Evolutionary conservation across 2,329 filamentous ascomycete genomes (phyloP).

Genomic region (Mycosphaerella sp.): DNA sequence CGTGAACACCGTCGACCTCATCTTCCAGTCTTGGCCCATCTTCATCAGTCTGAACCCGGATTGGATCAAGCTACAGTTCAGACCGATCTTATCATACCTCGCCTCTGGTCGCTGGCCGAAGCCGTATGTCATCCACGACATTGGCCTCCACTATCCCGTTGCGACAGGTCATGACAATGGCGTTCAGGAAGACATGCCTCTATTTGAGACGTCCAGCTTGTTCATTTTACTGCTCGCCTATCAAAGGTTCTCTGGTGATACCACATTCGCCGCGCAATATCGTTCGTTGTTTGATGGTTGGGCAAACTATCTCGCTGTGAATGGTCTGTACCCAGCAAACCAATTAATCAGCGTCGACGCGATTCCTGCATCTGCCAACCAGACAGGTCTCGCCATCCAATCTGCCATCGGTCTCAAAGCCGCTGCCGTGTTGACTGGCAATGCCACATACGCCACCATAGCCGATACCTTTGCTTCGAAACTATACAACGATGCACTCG

Average conservation of each 20-base stretch:
- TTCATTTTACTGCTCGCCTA: slow-evolving; percentile 52
- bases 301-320: neutral
- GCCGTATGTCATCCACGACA: slow-evolving; percentile 25
- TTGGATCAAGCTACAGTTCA: slow-evolving; percentile 20
- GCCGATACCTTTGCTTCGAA: slow-evolving; percentile 15
- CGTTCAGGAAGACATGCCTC: slow-evolving; percentile 47
- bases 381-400: slow-evolving; percentile 35
- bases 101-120: slow-evolving; percentile 24
- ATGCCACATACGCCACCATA: slow-evolving; percentile 39
- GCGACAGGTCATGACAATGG: slow-evolving; percentile 29
- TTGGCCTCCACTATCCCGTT: slow-evolving; percentile 25
- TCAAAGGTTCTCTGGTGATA: slow-evolving; percentile 49
- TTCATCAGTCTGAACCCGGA: slow-evolving; percentile 28
- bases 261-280: slow-evolving; percentile 42
- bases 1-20: slow-evolving; percentile 32
- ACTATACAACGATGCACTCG: neutral
- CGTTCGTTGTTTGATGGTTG: slow-evolving; percentile 14
- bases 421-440: slow-evolving; percentile 41
- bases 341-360: slow-evolving; percentile 54
- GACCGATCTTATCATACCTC: slow-evolving; percentile 24
- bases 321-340: slow-evolving; percentile 39
- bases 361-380: slow-evolving; percentile 47
- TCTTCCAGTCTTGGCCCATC: slow-evolving; percentile 31
- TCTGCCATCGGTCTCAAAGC: slow-evolving; percentile 34
- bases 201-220: slow-evolving; percentile 46